Evolutionary conservation across 2,329 filamentous ascomycete species (phyloP).

Genomic region (Mycosphaerella arachidis): DNA sequence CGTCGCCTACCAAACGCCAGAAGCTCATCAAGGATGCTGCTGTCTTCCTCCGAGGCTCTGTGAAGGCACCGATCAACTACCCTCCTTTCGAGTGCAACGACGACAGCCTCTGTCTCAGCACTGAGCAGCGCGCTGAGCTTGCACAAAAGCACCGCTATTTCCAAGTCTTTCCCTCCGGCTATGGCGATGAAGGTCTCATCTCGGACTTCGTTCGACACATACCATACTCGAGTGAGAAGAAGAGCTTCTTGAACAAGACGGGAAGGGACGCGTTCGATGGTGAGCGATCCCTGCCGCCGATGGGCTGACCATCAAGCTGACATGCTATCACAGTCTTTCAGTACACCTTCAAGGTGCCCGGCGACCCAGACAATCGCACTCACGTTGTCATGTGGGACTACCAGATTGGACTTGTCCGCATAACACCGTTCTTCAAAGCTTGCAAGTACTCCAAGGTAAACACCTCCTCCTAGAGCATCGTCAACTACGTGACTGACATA

Average conservation of each 20-base stretch:
- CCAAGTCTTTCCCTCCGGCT: conserved; percentile 61
- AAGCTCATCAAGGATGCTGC: conserved; percentile 64
- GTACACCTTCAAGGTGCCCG: conserved; percentile 72
- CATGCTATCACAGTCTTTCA: conserved; percentile 60
- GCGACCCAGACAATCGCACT: conserved; percentile 48
- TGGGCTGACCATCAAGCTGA: background rate
- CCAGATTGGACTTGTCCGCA: conserved; percentile 85
- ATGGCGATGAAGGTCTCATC: conserved; percentile 39
- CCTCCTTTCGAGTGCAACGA: conserved; percentile 61
- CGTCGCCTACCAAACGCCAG: conserved; percentile 35
- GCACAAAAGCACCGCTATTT: conserved; percentile 58
- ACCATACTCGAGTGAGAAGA: conserved; percentile 92
- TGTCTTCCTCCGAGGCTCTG: conserved; percentile 57
- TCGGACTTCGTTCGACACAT: conserved; percentile 60
- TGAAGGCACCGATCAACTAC: conserved; percentile 67
- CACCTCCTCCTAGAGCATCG: background rate
- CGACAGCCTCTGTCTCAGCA: conserved; percentile 36
- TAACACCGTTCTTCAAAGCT: conserved; percentile 92
- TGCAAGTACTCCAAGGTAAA: conserved; percentile 79
- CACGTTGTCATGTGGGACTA: conserved; percentile 90
- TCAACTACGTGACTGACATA: background rate
- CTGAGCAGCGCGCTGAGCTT: conserved; percentile 41
- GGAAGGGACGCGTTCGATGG: conserved; percentile 85
- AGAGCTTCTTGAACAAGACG: conserved; percentile 79
- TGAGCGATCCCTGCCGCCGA: conserved; percentile 39